A percentile compares a stretch with the other conserved stretches of the same genome.
Conservation (phyloP, 495 filamentous ascomycete genomes). For the Lasiosphaeria miniovina region DNA sequence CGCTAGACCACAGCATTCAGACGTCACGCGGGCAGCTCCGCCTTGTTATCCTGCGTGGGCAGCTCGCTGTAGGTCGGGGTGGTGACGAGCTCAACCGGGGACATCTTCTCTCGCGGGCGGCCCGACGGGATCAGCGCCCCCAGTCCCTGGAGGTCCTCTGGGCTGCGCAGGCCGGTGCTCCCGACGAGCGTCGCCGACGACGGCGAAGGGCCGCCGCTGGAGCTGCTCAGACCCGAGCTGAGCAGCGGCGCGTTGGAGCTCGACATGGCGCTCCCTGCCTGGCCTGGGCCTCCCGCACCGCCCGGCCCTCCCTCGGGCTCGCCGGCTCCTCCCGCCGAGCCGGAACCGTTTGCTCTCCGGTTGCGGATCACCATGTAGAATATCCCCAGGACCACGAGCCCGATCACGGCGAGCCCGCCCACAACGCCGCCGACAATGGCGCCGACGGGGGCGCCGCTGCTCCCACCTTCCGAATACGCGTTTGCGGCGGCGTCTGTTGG, state of each 20-base stretch:
- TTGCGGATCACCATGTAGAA: not conserved
- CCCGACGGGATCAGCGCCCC: no score
- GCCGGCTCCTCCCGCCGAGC: not conserved
- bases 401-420: conserved; percentile 3
- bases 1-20: no score
- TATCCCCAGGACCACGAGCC: not conserved
- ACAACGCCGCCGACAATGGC: conserved; percentile 5
- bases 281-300: not conserved
- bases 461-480: not conserved
- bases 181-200: no score
- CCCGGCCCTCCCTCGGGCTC: not conserved
- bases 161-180: no score
- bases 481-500: not conserved
- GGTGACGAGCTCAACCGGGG: not conserved
- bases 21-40: not conserved
- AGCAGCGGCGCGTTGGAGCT: not conserved
- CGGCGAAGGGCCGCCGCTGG: not conserved
- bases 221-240: not conserved
- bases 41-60: not conserved
- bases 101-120: not conserved
- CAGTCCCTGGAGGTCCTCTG: no score
- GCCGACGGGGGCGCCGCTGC: not conserved
- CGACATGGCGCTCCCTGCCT: not conserved
- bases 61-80: not conserved
- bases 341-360: not conserved